Evolutionary conservation across 2,329 filamentous ascomycete genomes (phyloP), one percentile per base, ranked within the genome.

Genomic region (Apiospora aurea): DNA sequence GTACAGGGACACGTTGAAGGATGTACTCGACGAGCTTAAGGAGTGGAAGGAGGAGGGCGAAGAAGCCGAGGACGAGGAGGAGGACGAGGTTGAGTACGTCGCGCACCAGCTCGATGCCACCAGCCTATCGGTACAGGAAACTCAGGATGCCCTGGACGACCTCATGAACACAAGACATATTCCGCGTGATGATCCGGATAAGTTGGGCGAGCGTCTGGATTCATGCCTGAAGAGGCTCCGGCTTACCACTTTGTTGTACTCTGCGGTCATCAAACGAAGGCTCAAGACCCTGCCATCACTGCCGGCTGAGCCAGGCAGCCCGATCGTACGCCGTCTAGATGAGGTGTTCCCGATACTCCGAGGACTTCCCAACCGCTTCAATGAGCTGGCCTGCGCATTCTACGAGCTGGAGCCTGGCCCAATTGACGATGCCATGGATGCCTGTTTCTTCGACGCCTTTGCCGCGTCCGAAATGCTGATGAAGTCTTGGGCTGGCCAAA

Each of bases 11-110:
- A 89, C 93, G 2, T 84, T 98, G 34, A 89, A 93, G 76, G 96
- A 98, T 83, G 93, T 94, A 0, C 89, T 97, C 76, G 90, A 93
- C 74, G 96, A 98, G 83, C 81, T 98, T 75, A 94, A 94, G 79
- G 94, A 96, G 76, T 98, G 95, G 94, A 90, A 92, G 26, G 84
- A 87, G 0, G 86, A 88, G 34, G 84, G 83, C 46, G 85, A 90
- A 1, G 85, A 83, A 34, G 81, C 84, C n/a, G 83, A 84, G 69
- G 83, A 79, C 71, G 81, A 79, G 44, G 81, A 80, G 6, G 83
- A 85, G 69, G 83, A 79, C 72, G 80, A 78, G 24, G 77, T 89
- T 21, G 86, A 90, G 69, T 84, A 79, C 21, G 73, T 81, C 0
- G 76, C 81, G 24, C 77, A 81, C 26, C 77, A 78, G 1, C 73